Percentiles rank a stretch among this genome's conserved stretches.
Evolutionary conservation across 768 basidiomycete genomes (phyloP).

Genomic region (Gymnopilus junonius): DNA sequence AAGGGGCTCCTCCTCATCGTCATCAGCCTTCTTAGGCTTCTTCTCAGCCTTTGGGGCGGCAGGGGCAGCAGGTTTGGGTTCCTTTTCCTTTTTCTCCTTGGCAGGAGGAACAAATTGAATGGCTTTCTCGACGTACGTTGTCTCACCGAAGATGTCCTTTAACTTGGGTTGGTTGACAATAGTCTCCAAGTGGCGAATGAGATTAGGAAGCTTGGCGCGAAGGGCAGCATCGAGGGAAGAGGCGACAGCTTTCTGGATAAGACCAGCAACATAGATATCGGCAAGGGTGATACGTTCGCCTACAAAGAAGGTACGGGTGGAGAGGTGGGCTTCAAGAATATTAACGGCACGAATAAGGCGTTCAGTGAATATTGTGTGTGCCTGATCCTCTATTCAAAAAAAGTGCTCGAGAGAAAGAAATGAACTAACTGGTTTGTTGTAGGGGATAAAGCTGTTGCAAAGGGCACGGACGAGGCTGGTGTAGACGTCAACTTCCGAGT

Average conservation of each 20-base stretch:
- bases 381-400: constrained; percentile 39
- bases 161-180: constrained; percentile 83
- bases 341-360: constrained; percentile 60
- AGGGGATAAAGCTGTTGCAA: constrained; percentile 59
- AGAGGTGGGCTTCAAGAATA: constrained; percentile 76
- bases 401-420: background rate
- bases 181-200: constrained; percentile 87
- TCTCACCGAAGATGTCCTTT: constrained; percentile 65
- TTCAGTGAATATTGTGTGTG: constrained; percentile 59
- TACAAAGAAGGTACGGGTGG: constrained; percentile 85
- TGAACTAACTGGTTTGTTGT: constrained; percentile 78
- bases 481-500: constrained; percentile 59
- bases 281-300: constrained; percentile 95
- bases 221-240: constrained; percentile 67
- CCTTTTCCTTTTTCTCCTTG: constrained; percentile 84
- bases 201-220: constrained; percentile 73
- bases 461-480: constrained; percentile 45
- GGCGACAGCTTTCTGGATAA: constrained; percentile 56
- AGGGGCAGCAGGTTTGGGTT: constrained; percentile 54
- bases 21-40: constrained; percentile 64
- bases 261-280: constrained; percentile 72
- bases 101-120: constrained; percentile 72
- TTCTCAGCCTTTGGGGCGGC: constrained; percentile 62
- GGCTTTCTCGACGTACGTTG: constrained; percentile 69
- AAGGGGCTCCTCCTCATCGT: constrained; percentile 74